A percentile compares a stretch with the other conserved stretches of the same genome.
Evolutionary conservation across 139 green algal species (phyloP).

Genomic region (Coccomyxa sp.): DNA sequence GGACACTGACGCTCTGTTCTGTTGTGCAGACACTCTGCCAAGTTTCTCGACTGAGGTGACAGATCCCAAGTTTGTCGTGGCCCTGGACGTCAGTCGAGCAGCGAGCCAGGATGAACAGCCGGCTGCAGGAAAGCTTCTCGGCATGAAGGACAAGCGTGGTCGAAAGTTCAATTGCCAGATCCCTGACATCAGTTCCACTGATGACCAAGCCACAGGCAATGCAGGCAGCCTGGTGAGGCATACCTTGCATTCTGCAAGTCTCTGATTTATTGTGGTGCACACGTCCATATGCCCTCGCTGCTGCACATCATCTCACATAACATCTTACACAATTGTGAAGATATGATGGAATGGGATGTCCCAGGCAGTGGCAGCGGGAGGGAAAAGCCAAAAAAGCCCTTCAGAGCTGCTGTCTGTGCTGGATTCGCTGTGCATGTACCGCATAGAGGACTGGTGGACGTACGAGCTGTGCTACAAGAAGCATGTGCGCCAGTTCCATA

Average conservation of each 20-base stretch:
- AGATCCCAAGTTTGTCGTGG: neutral
- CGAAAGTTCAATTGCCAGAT: neutral
- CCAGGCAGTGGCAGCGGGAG: too few relatives aligned
- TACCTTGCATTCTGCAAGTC: too few relatives aligned
- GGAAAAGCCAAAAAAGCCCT: neutral
- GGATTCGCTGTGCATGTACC: slow-evolving; percentile 45
- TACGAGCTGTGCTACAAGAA: slow-evolving; percentile 87
- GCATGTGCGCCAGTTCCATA: slow-evolving; percentile 70
- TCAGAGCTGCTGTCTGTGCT: slow-evolving; percentile 9
- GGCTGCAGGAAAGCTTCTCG: neutral
- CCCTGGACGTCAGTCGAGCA: neutral
- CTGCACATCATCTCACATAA: too few relatives aligned
- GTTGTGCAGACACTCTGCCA: slow-evolving; percentile 1
- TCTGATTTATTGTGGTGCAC: too few relatives aligned
- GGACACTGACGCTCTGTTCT: neutral
- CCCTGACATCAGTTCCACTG: neutral
- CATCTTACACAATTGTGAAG: too few relatives aligned
- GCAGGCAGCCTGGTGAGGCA: too few relatives aligned
- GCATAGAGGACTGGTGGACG: slow-evolving; percentile 82
- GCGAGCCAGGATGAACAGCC: neutral
- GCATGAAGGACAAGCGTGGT: neutral
- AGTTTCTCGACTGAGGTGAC: neutral
- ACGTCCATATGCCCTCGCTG: too few relatives aligned
- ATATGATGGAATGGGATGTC: too few relatives aligned
- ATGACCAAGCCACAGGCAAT: neutral